phyloP scores from a whole-genome alignment of 2,329 filamentous ascomycete species.

The Hypoxylon sp. region DNA sequence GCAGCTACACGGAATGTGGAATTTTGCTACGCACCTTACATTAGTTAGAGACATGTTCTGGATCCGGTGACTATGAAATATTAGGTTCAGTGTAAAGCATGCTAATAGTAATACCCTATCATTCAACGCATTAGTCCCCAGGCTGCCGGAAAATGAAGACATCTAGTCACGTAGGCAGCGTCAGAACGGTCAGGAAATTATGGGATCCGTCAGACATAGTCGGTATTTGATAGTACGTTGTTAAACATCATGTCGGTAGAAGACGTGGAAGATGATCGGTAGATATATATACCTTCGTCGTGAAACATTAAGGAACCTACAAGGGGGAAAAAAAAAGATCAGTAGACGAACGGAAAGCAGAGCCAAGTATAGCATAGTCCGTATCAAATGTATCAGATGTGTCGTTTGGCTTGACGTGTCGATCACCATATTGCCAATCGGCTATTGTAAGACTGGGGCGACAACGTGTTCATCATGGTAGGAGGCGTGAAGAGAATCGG shows the following conservation, averaged over 20 bases:
- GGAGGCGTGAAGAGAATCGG: constrained; percentile 18
- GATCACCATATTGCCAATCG: constrained; percentile 65
- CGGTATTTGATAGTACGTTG: constrained; percentile 64
- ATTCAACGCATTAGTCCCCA: constrained; percentile 15
- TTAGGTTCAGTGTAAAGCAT: not conserved
- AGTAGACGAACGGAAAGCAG: constrained; percentile 38
- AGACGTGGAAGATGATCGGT: constrained; percentile 29
- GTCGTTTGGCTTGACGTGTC: constrained; percentile 68
- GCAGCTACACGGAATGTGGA: constrained; percentile 48
- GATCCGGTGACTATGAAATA: not conserved
- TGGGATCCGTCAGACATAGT: constrained; percentile 58
- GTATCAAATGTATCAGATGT: constrained; percentile 56
- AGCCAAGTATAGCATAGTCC: not conserved
- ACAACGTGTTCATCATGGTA: constrained; percentile 70
- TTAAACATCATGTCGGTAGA: constrained; percentile 57
- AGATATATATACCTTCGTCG: constrained; percentile 20
- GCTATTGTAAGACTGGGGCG: constrained; percentile 70
- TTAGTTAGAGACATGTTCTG: not conserved
- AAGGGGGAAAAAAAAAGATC: too few species aligned
- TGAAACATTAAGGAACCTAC: constrained; percentile 10
- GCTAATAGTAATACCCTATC: not conserved
- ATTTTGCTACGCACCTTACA: constrained; percentile 48
- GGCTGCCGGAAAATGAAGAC: not conserved
- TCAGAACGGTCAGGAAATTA: constrained; percentile 49
- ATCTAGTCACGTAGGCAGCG: constrained; percentile 3